Evolutionary conservation across 148 eudicot genomes (phyloP).

Genomic region (Silene conica): DNA sequence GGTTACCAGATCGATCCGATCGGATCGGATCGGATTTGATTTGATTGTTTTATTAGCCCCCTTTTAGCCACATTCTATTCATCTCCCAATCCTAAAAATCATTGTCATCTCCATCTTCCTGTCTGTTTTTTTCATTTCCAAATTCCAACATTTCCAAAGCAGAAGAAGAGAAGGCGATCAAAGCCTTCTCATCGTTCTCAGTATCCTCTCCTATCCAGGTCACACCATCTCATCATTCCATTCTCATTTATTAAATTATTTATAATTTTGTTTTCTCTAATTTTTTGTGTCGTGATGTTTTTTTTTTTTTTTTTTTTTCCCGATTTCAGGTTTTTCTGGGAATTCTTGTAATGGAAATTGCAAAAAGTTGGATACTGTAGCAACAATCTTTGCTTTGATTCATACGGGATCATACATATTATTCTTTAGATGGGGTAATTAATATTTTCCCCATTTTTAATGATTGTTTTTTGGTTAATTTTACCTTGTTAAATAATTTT

Average conservation of each 20-base stretch:
- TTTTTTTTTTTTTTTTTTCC: too few relatives aligned
- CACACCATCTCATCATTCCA: background rate
- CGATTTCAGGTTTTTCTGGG: conserved; percentile 27
- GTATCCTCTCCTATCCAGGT: conserved; percentile 14
- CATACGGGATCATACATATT: background rate
- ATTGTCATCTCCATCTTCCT: background rate
- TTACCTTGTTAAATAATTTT: background rate
- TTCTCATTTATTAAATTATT: background rate
- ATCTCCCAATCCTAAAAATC: background rate
- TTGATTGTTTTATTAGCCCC: too few relatives aligned
- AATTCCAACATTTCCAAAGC: background rate
- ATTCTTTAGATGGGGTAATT: conserved; percentile 36
- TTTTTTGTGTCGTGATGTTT: conserved; percentile 9
- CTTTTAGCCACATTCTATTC: background rate
- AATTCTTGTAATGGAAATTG: conserved; percentile 24
- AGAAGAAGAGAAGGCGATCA: background rate
- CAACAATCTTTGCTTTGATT: background rate
- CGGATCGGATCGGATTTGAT: too few relatives aligned
- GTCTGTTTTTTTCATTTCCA: background rate
- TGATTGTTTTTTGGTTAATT: background rate
- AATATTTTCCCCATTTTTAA: background rate
- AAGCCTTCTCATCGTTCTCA: conserved; percentile 17
- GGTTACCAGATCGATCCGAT: too few relatives aligned
- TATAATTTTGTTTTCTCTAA: background rate
- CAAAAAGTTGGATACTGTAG: conserved; percentile 3